phyloP scores from a whole-genome alignment of 108 stramenopile genomes.

The Cyclotella sp. region DNA sequence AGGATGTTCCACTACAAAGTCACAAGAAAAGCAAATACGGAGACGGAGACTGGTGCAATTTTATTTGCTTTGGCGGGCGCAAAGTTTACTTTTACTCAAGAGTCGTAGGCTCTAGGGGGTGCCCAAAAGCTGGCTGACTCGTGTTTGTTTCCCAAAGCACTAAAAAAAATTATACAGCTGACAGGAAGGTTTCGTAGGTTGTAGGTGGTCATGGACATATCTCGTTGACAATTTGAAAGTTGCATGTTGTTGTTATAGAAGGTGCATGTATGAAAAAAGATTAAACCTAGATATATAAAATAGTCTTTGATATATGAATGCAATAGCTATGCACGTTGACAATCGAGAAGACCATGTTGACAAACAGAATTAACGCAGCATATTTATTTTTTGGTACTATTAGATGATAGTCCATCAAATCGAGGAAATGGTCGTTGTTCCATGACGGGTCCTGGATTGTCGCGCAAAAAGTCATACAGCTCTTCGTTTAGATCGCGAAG shows the following conservation, averaged over 20 bases:
- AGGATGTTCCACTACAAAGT: slow-evolving; percentile 9
- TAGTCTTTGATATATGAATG: too few species aligned
- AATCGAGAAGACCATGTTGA: too few species aligned
- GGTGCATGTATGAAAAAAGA: too few species aligned
- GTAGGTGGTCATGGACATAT: too few species aligned
- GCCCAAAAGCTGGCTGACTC: slow-evolving; percentile 3
- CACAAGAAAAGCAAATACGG: slow-evolving; percentile 13
- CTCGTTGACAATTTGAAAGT: too few species aligned
- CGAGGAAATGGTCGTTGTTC: slow-evolving; percentile 17
- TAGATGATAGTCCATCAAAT: background rate
- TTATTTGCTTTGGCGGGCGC: slow-evolving; percentile 16
- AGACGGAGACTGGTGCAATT: slow-evolving; percentile 20
- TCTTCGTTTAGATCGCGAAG: slow-evolving; percentile 17
- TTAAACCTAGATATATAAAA: too few species aligned
- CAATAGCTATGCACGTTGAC: too few species aligned
- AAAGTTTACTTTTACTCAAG: slow-evolving; percentile 31
- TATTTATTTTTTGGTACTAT: too few species aligned
- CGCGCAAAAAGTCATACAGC: slow-evolving; percentile 16
- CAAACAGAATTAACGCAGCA: too few species aligned
- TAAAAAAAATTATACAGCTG: too few species aligned
- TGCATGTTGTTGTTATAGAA: too few species aligned
- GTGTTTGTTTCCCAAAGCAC: background rate
- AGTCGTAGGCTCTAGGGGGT: slow-evolving; percentile 10
- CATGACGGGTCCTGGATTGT: slow-evolving; percentile 24
- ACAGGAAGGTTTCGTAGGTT: too few species aligned